phyloP scores from a whole-genome alignment of 2,329 filamentous ascomycete species.

The Grosmannia clavigera region DNA sequence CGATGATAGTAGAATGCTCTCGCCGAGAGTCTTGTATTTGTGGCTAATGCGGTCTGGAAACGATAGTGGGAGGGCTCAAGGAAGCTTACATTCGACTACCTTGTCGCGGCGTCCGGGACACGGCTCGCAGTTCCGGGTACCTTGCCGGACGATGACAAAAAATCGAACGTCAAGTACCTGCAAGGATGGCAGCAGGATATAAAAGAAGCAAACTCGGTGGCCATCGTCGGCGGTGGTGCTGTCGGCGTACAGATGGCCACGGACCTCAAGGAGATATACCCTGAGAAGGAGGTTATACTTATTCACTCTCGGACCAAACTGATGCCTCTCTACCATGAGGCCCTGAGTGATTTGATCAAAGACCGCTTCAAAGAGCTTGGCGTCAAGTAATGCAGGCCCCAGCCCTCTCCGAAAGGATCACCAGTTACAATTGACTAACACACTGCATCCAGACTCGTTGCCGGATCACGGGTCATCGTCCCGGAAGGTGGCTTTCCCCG shows the following conservation, averaged over 20 bases:
- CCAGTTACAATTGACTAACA: background rate
- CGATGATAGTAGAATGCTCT: background rate
- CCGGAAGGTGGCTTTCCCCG: background rate
- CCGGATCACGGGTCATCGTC: background rate
- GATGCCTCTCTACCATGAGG: slow-evolving; percentile 17
- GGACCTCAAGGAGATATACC: slow-evolving; percentile 28
- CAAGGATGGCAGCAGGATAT: slow-evolving; percentile 28
- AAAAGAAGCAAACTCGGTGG: slow-evolving; percentile 28
- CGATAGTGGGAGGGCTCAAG: background rate
- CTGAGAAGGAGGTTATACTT: slow-evolving; percentile 42
- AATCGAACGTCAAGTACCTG: slow-evolving; percentile 28
- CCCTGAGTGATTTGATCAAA: slow-evolving; percentile 5
- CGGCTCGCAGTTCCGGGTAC: slow-evolving; percentile 32
- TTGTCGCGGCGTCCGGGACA: slow-evolving; percentile 24
- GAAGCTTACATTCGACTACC: background rate
- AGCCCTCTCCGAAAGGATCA: background rate
- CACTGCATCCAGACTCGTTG: background rate
- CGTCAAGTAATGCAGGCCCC: background rate
- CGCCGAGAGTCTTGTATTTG: background rate
- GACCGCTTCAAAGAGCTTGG: slow-evolving; percentile 7
- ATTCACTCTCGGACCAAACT: slow-evolving; percentile 42
- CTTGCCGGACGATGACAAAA: slow-evolving; percentile 30
- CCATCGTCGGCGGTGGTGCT: slow-evolving; percentile 45
- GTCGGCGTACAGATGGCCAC: slow-evolving; percentile 22
- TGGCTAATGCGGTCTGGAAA: background rate